A percentile compares a stretch with the other conserved stretches of the same genome.
These are phyloP conservation scores for Saccharomycopsis fibuligera DNA, from an alignment of 805 yeast genomes.

Conservation along the genomic window DNA sequence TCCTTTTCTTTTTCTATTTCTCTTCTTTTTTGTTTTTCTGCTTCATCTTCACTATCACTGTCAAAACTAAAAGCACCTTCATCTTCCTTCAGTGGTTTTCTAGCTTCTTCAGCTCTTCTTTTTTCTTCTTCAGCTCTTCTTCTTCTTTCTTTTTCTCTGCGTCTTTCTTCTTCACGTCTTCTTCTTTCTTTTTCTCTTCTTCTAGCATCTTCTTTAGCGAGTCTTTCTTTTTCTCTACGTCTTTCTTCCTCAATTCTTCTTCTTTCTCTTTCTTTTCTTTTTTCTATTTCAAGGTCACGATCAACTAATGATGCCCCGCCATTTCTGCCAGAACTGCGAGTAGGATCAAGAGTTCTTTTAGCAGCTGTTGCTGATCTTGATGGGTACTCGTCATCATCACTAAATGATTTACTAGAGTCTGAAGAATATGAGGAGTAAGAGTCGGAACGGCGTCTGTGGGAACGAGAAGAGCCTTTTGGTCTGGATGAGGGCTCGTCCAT, in stretches of 20 bases:
- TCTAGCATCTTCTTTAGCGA: constrained; percentile 1
- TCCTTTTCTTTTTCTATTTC: constrained; percentile 12
- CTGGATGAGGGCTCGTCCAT: constrained; percentile 8
- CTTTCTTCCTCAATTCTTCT: constrained; percentile 6
- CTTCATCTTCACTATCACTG: constrained; percentile 14
- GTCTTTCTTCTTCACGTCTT: constrained; percentile 14
- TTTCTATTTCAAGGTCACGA: constrained; percentile 5
- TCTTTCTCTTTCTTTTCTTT: constrained; percentile 6
- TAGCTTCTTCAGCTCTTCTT: background rate
- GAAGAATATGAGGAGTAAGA: constrained; percentile 10
- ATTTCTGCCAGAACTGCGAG: background rate
- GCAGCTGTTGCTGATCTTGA: background rate
- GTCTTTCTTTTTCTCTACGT: constrained; percentile 10
- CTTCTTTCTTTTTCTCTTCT: constrained; percentile 7
- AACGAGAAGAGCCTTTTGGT: background rate
- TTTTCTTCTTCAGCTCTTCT: background rate
- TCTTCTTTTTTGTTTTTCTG: constrained; percentile 5
- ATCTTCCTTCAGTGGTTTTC: background rate
- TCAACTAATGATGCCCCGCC: background rate
- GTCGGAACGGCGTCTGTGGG: background rate
- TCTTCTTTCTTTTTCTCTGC: constrained; percentile 8
- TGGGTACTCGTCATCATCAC: constrained; percentile 2
- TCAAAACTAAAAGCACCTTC: constrained; percentile 16
- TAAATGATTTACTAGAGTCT: background rate
- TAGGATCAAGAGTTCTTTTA: constrained; percentile 7